Evolutionary conservation across 768 basidiomycete species (phyloP).

Genomic region (Dioszegia crocea): DNA sequence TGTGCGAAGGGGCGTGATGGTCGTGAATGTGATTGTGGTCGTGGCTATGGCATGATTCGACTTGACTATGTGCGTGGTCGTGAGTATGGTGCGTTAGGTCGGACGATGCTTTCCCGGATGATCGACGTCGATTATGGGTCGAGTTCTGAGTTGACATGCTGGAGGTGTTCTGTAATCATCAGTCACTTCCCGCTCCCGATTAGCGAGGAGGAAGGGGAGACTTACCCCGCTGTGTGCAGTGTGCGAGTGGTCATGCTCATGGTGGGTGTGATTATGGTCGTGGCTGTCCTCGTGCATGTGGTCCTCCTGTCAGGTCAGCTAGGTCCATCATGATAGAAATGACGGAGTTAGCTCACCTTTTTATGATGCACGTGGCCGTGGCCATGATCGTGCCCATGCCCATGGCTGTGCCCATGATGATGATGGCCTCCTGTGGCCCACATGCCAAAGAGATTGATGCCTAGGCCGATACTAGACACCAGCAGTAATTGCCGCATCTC

Average conservation of each 20-base stretch:
- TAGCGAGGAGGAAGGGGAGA: too few species aligned
- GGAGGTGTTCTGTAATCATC: too few species aligned
- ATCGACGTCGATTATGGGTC: not conserved
- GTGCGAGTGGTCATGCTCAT: too few species aligned
- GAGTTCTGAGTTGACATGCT: too few species aligned
- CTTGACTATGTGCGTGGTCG: not conserved
- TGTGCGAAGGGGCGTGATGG: conserved; percentile 5
- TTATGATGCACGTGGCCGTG: conserved; percentile 35
- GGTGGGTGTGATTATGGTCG: not conserved
- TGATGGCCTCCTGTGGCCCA: conserved; percentile 84
- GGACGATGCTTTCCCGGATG: not conserved
- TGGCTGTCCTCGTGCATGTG: conserved; percentile 1
- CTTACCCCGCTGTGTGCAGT: too few species aligned
- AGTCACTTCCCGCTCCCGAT: too few species aligned
- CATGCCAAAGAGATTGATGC: conserved; percentile 96
- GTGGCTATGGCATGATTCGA: not conserved
- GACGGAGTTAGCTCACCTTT: conserved; percentile 25
- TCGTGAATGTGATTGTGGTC: not conserved
- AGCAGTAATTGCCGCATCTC: conserved; percentile 81
- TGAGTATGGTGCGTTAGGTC: not conserved
- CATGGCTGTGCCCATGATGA: conserved; percentile 41
- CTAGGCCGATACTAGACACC: conserved; percentile 82
- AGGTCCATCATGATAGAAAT: too few species aligned
- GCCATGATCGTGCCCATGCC: conserved; percentile 31
- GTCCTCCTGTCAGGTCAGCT: too few species aligned